Evolutionary conservation across 2,329 filamentous ascomycete species (phyloP), one percentile per base, ranked within the genome.

Genomic region (Incumbomyces delicatus): DNA sequence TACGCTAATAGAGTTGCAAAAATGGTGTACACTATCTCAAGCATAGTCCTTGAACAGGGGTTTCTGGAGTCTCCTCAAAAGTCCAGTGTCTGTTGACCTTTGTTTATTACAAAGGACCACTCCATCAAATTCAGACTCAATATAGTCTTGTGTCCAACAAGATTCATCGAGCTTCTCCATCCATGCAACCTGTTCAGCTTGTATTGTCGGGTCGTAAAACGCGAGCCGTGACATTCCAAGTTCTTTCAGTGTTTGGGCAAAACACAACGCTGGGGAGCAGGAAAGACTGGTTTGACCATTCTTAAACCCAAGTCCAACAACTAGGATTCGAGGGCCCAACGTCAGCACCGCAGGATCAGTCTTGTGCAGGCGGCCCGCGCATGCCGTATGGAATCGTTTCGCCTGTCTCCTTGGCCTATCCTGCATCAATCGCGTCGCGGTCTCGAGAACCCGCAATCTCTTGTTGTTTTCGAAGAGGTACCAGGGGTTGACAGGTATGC

Each of bases 221-320:
- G 47, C 38, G 6, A 51, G 31, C 8, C 50, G 32, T 29, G 48
- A 47, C 30, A 43, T 48, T 12, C 47, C 39, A 18, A 46, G 22
- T 1, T 40, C 38, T 13, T 45, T 16, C 20, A 49, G 35, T 32
- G 48, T 44, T n/a, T 18, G 43, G 17, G 46, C 46, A 29, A 53
- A 50, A 14, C 37, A 46, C 16, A 53, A 16, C 16, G 38, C 51
- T n/a, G 51, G 51, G 7, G 51, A 51, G 44, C 49, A 34, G 8
- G 42, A 42, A 12, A 53, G 47, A 17, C 50, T 47, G 6, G 50
- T 47, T 34, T 53, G 51, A n/a, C 51, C 51, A 12, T 48, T 50
- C 50, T 53, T 53, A 50, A 53, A 53, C 13, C 47, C 46, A 12
- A 50, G 39, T 14, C 51, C 51, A 34, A 53, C 39, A 5, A 53